Base-by-base conservation (phyloP, 2,329 filamentous ascomycete species). In the Stachybotrys elegans region DNA sequence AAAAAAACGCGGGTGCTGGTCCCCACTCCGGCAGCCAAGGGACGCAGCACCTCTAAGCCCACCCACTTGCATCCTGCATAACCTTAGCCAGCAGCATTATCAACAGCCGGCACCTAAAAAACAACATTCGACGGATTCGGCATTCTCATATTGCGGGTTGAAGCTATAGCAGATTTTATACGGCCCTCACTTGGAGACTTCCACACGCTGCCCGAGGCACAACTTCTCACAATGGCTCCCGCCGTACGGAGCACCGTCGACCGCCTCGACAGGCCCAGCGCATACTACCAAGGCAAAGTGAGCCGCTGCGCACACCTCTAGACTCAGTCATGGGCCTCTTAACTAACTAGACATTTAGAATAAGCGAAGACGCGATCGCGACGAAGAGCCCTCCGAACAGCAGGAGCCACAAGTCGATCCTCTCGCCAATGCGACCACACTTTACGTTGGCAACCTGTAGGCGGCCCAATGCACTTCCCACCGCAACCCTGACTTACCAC, bases 381-480 rank as follows among this genome's bases (percentile, higher is more conserved):
- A 81, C 42, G 76, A 76, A 35, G 73, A 78, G 27, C 72, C 76
- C 37, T 69, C 68, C 22, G 64, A 70, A 13, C 52, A 58, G 20
- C 69, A 79, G 36, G 83, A 88, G 48, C 60, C 61, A 7, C 48
- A 54, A 5, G 59, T 49, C 42, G 89, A 95, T 53, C 88, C 89
- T 50, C 75, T 98, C 47, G 86, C 81, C 52, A 76, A 93, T 63
- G 90, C 93, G 32, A 91, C 92, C 8, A 98, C 93, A 0, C 87
- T 98, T 62, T 98, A 98, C 61, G 92, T 98, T 38, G 93, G 93
- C 58, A 98, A 98, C 66, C 75, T 98, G 79, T 94, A 73, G 44
- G 60, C 53, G 21, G n/a, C 42, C 34, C 14, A 48, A 22, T 42
- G 34, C 17, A 31, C 23, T 22, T 6, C n/a, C 7, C 29, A 19